Conservation (phyloP, 768 basidiomycete species). For the Neoboletus subvelutipes region DNA sequence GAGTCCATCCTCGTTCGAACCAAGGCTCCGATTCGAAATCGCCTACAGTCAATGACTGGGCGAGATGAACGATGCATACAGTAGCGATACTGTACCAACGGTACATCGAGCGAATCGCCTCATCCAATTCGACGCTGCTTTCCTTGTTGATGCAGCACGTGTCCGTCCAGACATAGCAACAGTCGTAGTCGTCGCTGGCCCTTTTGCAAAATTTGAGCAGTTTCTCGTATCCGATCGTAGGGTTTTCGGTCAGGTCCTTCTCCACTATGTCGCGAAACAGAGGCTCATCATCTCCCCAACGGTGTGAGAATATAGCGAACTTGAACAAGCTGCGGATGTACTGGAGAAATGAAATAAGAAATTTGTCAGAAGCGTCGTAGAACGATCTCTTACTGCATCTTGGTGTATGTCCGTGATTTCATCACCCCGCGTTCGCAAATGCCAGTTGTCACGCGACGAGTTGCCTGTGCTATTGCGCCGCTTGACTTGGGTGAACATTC, state of each 20-base stretch:
- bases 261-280: slow-evolving; percentile 9
- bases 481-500: neutral
- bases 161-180: slow-evolving; percentile 27
- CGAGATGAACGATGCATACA: slow-evolving; percentile 25
- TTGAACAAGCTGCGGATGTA: slow-evolving; percentile 15
- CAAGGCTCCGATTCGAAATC: slow-evolving; percentile 20
- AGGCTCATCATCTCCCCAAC: slow-evolving; percentile 23
- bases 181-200: slow-evolving; percentile 15
- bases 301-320: slow-evolving; percentile 22
- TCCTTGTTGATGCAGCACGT: slow-evolving; percentile 24
- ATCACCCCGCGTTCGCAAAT: neutral
- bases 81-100: slow-evolving; percentile 25
- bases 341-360: slow-evolving; percentile 3
- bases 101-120: slow-evolving; percentile 32
- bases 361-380: neutral
- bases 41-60: slow-evolving; percentile 4
- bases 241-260: neutral
- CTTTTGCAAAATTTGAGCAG: slow-evolving; percentile 16
- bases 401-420: neutral
- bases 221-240: slow-evolving; percentile 18
- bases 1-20: slow-evolving; percentile 26
- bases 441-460: neutral
- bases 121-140: slow-evolving; percentile 32
- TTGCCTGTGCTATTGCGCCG: neutral
- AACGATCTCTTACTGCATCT: slow-evolving; percentile 3